Conservation (phyloP, 2,329 filamentous ascomycete species). For the Fusarium sp. region DNA sequence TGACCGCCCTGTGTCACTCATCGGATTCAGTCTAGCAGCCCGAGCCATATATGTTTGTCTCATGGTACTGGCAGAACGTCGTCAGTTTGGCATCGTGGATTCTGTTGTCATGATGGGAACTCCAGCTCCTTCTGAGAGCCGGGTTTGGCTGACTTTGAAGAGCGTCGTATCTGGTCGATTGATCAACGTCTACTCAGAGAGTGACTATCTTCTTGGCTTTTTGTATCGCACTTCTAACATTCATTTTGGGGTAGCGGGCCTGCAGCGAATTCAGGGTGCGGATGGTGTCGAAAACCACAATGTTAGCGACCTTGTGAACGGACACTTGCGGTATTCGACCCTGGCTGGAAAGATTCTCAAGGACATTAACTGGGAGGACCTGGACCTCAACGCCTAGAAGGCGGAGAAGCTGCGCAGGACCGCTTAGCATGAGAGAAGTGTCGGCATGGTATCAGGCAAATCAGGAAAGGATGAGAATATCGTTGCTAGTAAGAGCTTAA, state of each 20-base stretch:
- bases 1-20: slow-evolving; percentile 80
- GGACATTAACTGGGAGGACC: slow-evolving; percentile 75
- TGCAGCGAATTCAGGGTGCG: slow-evolving; percentile 78
- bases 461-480: slow-evolving; percentile 16
- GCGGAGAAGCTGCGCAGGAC: slow-evolving; percentile 38
- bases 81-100: slow-evolving; percentile 87
- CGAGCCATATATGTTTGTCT: slow-evolving; percentile 87
- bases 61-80: slow-evolving; percentile 79
- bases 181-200: slow-evolving; percentile 90
- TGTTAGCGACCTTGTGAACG: slow-evolving; percentile 71
- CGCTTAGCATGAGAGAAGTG: slow-evolving; percentile 36
- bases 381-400: slow-evolving; percentile 56
- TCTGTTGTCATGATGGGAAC: slow-evolving; percentile 86
- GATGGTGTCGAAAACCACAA: slow-evolving; percentile 74
- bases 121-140: slow-evolving; percentile 76
- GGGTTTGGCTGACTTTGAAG: slow-evolving; percentile 81
- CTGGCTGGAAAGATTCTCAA: slow-evolving; percentile 74
- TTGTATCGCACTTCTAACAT: slow-evolving; percentile 85
- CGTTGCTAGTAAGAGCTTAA: slow-evolving; percentile 13
- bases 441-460: slow-evolving; percentile 26
- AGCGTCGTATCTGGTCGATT: slow-evolving; percentile 83
- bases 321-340: slow-evolving; percentile 77
- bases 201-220: slow-evolving; percentile 89
- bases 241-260: slow-evolving; percentile 84
- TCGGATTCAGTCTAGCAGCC: slow-evolving; percentile 85